phyloP scores from a whole-genome alignment of 495 filamentous ascomycete species.

The Apiosordaria backusii region DNA sequence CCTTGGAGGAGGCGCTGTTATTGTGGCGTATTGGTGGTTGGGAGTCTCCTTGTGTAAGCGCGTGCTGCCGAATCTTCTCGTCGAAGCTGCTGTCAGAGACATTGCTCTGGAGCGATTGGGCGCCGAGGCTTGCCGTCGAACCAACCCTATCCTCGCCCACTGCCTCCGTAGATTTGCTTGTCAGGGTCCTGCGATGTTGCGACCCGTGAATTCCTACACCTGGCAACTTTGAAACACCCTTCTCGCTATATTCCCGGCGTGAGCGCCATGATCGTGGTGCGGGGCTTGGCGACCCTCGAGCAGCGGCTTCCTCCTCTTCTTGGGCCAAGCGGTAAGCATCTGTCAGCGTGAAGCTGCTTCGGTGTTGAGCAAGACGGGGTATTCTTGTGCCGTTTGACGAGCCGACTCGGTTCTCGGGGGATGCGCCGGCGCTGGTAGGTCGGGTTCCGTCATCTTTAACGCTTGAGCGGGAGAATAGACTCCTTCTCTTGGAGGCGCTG shows the following conservation, averaged over 20 bases:
- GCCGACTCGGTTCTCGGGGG: conserved; percentile 21
- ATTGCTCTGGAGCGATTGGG: conserved; percentile 20
- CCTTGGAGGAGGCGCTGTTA: conserved; percentile 33
- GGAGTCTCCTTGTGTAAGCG: conserved; percentile 12
- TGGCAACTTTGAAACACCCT: conserved; percentile 19
- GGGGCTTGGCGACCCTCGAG: conserved; percentile 47
- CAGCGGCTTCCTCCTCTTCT: conserved; percentile 40
- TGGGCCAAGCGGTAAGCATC: conserved; percentile 44
- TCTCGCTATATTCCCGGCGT: conserved; percentile 28
- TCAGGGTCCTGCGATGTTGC: neutral
- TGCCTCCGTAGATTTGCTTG: conserved; percentile 2
- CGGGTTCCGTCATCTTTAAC: conserved; percentile 18
- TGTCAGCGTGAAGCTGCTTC: conserved; percentile 33
- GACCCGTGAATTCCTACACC: conserved; percentile 10
- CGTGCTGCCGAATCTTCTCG: conserved; percentile 29
- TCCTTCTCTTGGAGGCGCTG: conserved; percentile 25
- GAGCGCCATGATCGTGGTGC: conserved; percentile 40
- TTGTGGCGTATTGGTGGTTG: conserved; percentile 27
- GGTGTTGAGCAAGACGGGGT: conserved; percentile 33
- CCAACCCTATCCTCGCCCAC: conserved; percentile 16
- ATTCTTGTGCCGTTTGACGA: conserved; percentile 39
- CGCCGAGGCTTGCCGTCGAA: conserved; percentile 13
- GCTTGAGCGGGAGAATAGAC: conserved; percentile 23
- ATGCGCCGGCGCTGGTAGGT: conserved; percentile 13
- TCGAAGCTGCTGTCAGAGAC: conserved; percentile 31